A percentile compares a stretch with the other conserved stretches of the same genome.
These are phyloP conservation scores for Lolium rigidum DNA, from an alignment of 176 grass and related monocot species.

Conservation along the genomic window DNA sequence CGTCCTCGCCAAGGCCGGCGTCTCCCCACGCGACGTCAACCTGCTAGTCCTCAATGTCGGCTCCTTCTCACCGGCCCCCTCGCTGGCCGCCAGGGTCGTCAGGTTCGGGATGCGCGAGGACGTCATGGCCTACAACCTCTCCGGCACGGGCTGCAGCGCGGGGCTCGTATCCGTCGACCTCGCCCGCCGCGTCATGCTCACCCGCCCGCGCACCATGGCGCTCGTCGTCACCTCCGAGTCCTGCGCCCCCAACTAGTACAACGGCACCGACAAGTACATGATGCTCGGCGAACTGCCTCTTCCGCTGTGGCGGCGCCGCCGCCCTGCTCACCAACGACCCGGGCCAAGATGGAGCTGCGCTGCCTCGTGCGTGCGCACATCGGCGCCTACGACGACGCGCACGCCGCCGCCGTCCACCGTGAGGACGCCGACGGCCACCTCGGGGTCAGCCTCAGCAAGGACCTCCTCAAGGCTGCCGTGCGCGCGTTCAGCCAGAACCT, in stretches of 20 bases:
- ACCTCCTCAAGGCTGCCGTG: too few species aligned
- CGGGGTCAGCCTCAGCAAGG: too few species aligned
- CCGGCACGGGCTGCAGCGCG: constrained; percentile 84
- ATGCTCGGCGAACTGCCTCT: constrained; percentile 97
- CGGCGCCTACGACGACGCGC: too few species aligned
- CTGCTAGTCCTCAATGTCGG: constrained; percentile 72
- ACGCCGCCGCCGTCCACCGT: too few species aligned
- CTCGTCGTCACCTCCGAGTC: constrained; percentile 78
- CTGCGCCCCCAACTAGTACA: constrained; percentile 85
- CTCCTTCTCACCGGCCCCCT: constrained; percentile 65
- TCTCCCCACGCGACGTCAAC: constrained; percentile 51
- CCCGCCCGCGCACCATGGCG: constrained; percentile 40
- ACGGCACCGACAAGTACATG: constrained; percentile 91
- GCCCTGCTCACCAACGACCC: constrained; percentile 28
- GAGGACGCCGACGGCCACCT: too few species aligned
- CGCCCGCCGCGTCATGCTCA: constrained; percentile 62
- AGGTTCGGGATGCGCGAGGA: constrained; percentile 73
- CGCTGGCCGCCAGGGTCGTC: constrained; percentile 54
- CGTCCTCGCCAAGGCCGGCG: constrained; percentile 41
- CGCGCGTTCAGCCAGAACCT: too few species aligned
- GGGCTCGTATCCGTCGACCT: constrained; percentile 67
- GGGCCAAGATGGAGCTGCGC: too few species aligned
- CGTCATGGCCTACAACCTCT: constrained; percentile 72
- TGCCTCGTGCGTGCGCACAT: too few species aligned
- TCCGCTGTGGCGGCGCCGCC: constrained; percentile 79